Base-by-base conservation (phyloP, 495 filamentous ascomycete genomes). In the Penicillium soppii region DNA sequence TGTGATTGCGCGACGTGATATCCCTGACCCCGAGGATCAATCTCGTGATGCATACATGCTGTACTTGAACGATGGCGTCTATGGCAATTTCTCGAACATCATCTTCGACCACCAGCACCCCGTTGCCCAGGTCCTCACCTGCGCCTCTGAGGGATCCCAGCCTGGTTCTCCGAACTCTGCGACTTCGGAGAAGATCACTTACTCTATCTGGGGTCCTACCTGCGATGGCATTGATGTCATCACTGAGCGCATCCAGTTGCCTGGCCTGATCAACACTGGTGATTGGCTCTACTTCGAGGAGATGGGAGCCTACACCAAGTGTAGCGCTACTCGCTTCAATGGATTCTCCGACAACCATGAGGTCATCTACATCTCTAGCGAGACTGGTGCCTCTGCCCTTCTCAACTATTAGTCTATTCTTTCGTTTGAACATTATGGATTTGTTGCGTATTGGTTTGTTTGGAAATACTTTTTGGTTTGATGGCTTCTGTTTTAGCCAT, bases 211-310 rank as follows among this genome's bases (percentile, higher is more conserved):
- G 94, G 94, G 94, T 10, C 94, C 94, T 12, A 97, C 95, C 19
- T 99, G 94, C 63, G 94, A 99, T 67, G 91, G 92, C 50, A 96
- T 97, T 62, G 94, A 99, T 74, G 88, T 89, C 56, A 92, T 97
- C 69, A 79, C 84, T 17, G 78, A 87, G 61, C 87, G 83, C 53
- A 90, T 87, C 68, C 77, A 72, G 51, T 85, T 96, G 59, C 70
- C 82, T 15, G 82, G 84, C 16, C 78, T 85, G 36, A 65, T 99
- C 22, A 84, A 96, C 63, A 87, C 92, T 12, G 92, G 92, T 25
- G 94, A 99, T 67, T 99, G 94, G 94, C 77, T 99, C 15, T 97
- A 94, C 69, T 99, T 97, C 63, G 90, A 95, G 74, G 83, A 96
- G 30, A 99, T 99, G 94, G 94, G 94, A 43, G 94, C 94, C 45